Conservation (phyloP, 108 stramenopile species). For the Cyclotella sp. region DNA sequence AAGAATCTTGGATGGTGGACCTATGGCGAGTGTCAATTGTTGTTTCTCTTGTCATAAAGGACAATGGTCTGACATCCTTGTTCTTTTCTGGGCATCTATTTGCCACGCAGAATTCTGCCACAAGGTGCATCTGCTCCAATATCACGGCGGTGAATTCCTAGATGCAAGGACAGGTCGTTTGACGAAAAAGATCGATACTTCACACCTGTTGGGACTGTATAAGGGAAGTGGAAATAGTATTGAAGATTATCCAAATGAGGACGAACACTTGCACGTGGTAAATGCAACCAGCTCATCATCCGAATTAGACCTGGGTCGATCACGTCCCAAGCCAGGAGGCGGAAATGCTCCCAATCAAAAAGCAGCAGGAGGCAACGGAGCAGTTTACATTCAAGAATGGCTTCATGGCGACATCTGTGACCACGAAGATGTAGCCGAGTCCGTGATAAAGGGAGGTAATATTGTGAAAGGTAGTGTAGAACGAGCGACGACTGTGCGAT, state of each 20-base stretch:
- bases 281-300: conserved; percentile 54
- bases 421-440: conserved; percentile 77
- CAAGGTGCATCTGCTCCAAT: conserved; percentile 64
- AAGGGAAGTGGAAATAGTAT: conserved; percentile 36
- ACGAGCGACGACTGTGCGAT: conserved; percentile 78
- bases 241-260: conserved; percentile 56
- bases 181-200: conserved; percentile 44
- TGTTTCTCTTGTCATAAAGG: not conserved
- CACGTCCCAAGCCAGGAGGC: not conserved
- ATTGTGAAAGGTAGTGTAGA: conserved; percentile 64
- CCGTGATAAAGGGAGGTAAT: conserved; percentile 79
- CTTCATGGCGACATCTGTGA: conserved; percentile 75
- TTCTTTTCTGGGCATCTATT: conserved; percentile 61
- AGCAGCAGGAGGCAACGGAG: conserved; percentile 65
- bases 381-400: conserved; percentile 79
- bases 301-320: conserved; percentile 24
- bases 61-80: not conserved
- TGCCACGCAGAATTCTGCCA: conserved; percentile 77
- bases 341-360: conserved; percentile 20
- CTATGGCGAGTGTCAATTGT: conserved; percentile 2
- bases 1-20: conserved; percentile 52
- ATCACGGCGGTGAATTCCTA: conserved; percentile 62
- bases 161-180: conserved; percentile 50
- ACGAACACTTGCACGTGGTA: conserved; percentile 73
- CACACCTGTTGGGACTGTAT: conserved; percentile 73